Base-by-base conservation (phyloP, 1,139 yeast species). In the Debaryomyces subglobosus region DNA sequence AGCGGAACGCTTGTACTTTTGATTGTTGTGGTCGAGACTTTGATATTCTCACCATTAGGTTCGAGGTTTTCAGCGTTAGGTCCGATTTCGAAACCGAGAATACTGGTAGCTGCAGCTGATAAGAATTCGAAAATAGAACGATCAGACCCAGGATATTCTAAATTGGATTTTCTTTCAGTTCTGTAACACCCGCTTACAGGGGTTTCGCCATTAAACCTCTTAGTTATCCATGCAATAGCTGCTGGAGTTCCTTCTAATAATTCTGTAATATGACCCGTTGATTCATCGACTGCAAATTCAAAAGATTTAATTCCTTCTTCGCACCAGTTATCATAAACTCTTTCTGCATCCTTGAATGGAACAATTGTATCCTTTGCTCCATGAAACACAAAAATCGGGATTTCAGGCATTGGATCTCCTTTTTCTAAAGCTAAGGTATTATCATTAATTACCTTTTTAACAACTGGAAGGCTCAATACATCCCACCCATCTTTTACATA, bases 91-190 rank as follows among this genome's bases (percentile, higher is more conserved):
- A 32, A 15, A 1, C 35, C 35, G 5, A 30, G 9, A 8, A 30
- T 13, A 6, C 33, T 30, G 10, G 35, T 32, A 15, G 20, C 20
- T 15, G 35, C 35, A 10, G 34, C 34, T 13, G 20, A 15, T 15
- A 30, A 30, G 18, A 71, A 57, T 5, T 54, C 53, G 51, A 71
- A 77, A 3, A 59, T 45, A 21, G 52, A 43, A 1, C 72, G 72
- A 46, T 71, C 30, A 8, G 39, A 21, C 4, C 45, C 41, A 2
- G 76, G 56, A 63, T 71, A 8, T 70, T 57, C 45, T 70, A 70
- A 3, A 72, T 43, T 0, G 76, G 77, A 9, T 69, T 60, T 34
- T 64, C 51, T 1, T 77, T 77, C 27, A 53, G 53, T 41, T 50
- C 54, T 43, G 16, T 37, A 10, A 33, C 48, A 46, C 2, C 52